Conservation (phyloP, 2,329 filamentous ascomycete species). For the Dryadomyces quercivorus region DNA sequence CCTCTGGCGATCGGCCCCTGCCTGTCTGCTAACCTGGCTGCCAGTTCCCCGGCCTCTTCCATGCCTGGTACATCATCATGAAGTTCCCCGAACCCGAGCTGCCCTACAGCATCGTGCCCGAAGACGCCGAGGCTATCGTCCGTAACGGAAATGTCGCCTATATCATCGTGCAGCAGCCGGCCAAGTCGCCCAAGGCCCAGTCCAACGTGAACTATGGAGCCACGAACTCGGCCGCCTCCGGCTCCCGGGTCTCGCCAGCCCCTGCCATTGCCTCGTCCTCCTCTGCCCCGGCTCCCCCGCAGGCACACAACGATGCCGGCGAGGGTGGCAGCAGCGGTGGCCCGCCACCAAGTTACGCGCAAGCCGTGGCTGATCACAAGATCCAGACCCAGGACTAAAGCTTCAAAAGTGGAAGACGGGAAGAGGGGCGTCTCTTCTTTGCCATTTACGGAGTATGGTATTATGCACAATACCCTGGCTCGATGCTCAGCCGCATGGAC, state of each 20-base stretch:
- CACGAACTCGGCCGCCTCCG: constrained; percentile 10
- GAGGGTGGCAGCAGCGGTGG: constrained; percentile 32
- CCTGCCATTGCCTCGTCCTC: constrained; percentile 15
- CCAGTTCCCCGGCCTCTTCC: constrained; percentile 71
- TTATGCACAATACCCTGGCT: not conserved
- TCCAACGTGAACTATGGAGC: constrained; percentile 35
- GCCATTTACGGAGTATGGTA: not conserved
- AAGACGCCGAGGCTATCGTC: constrained; percentile 33
- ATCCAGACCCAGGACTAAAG: constrained; percentile 55
- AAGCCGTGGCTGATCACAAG: constrained; percentile 89
- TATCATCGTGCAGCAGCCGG: constrained; percentile 51
- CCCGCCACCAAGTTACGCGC: constrained; percentile 74
- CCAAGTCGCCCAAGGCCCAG: constrained; percentile 19
- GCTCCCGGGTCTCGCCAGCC: constrained; percentile 13
- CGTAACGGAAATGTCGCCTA: constrained; percentile 54
- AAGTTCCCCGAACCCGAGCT: constrained; percentile 67
- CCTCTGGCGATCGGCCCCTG: not conserved
- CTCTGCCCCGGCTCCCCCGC: constrained; percentile 13
- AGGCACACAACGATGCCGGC: constrained; percentile 20
- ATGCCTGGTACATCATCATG: constrained; percentile 97
- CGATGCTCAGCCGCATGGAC: not conserved
- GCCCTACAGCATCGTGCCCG: constrained; percentile 54
- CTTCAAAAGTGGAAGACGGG: no score
- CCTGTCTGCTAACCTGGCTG: not conserved
- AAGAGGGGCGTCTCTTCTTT: not conserved